Evolutionary conservation across 805 yeast genomes (phyloP), one percentile per base, ranked within the genome.

Genomic region (Cyberlindnera meyerae): DNA sequence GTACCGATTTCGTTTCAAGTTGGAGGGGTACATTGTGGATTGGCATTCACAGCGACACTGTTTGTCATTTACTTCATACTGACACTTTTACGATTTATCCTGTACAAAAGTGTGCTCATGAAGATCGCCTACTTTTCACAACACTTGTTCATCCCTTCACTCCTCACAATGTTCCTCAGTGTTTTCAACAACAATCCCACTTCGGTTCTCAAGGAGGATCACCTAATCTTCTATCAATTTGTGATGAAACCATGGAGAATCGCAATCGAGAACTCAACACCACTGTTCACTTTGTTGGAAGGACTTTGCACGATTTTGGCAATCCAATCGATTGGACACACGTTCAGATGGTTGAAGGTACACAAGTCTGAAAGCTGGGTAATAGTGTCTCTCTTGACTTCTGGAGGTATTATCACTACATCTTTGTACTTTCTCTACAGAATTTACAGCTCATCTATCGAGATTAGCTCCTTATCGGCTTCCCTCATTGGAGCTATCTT

Each of bases 1-100:
- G 82, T 93, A 6, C 97, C 97, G 5, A 71, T 93, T 43, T 83
- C 97, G 17, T 93, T 93, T 61, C 96, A 90, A 54, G 82, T 87
- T 26, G 97, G 97, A 8, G 97, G 97, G 2, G 71, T 80, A 14
- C 71, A 77, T 38, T 90, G 97, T 61, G 98, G 98, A 1, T 65
- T 93, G 42, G 77, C 94, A 14, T 93, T 79, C 58, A 78, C 90
- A 0, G 71, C 79, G 22, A 79, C 95, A 6, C 69, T 90, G 32
- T 74, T 85, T 37, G 65, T 74, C 29, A 61, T 82, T 36, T 89
- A 88, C 60, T 79, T 85, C 43, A 56, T 74, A 6, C 63, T 86
- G 37, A 85, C 96, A 8, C 78, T 94, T 1, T 52, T 87, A 21
- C 70, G 94, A 40, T 67, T 87, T 21, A 47, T 78, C 8, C 56